Evolutionary conservation across 163 green algal genomes (phyloP), one percentile per base, ranked within the genome.

Genomic region (Coccomyxa subellipsoidea): DNA sequence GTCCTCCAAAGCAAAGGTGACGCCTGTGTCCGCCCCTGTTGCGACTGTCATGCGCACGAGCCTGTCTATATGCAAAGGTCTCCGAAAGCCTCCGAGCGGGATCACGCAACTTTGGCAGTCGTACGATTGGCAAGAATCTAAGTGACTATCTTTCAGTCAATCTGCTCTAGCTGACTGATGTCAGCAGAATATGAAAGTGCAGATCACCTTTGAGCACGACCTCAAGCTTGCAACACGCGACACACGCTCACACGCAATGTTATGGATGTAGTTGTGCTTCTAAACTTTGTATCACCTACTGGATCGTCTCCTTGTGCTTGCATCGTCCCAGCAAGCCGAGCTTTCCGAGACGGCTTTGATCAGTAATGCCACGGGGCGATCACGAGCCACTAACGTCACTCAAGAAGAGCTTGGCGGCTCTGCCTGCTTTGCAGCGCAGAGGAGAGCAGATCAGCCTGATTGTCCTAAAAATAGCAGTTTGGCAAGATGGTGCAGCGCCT

Each of bases 401-500:
- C 3, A 12, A 18, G 47, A 59, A 59, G 23, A 1, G 47, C 47
- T 59, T 59, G 47, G 47, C 47, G 47, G 47, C 47, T 59, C 47
- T 18, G 5, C 5, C 4, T 59, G 21, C 47, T 59, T 59, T 59
- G 47, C 47, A 2, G 21, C 47, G 23, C 47, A 21, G 47, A 59
- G 47, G 5, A 18, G 4, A 18, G 23, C 15, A 2, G 23, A 21
- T 27, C 47, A 59, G 47, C 47, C n/a, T 59, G 47, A 27, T 59
- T 7, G 23, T 12, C 47, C 47, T 23, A 18, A 12, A 59, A 59
- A 36, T 73, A 36, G 2, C 40, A 4, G 7, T 76, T 47, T 31
- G 82, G 53, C 82, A 92, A 21, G 25, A 99, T 99, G 95, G 95
- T 92, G 81, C 93, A 98, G 90, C 90, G 95, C 59, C 82, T 99